phyloP scores from a whole-genome alignment of 306 rosid genomes.

The Alnus rubra region DNA sequence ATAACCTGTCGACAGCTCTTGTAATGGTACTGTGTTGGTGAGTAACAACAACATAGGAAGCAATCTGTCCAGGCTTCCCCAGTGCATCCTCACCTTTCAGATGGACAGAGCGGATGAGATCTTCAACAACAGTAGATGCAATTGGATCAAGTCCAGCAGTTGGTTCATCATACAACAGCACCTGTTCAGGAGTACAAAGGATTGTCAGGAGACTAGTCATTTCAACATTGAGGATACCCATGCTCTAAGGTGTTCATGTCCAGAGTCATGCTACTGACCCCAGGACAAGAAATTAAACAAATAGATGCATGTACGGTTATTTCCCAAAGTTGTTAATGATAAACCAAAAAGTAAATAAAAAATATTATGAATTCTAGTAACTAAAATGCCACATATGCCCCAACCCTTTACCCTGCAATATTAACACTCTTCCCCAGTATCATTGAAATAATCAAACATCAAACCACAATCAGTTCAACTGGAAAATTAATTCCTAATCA shows the following conservation, averaged over 20 bases:
- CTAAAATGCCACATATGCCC: background rate
- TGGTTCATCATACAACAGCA: constrained; percentile 93
- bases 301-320: background rate
- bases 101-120: constrained; percentile 93
- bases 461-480: background rate
- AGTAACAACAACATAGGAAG: constrained; percentile 92
- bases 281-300: background rate
- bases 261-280: background rate
- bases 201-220: constrained; percentile 14
- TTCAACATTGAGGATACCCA: constrained; percentile 6
- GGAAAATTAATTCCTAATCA: background rate
- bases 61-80: constrained; percentile 77
- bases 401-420: background rate
- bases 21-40: constrained; percentile 97
- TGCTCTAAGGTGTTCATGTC: background rate
- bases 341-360: background rate
- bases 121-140: constrained; percentile 99
- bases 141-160: constrained; percentile 99
- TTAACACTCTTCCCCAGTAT: background rate
- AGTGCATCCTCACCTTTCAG: constrained; percentile 68
- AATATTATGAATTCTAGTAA: background rate
- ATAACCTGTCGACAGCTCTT: constrained; percentile 94
- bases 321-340: background rate
- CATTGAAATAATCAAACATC: background rate
- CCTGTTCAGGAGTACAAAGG: constrained; percentile 46